Evolutionary conservation across 805 yeast species (phyloP).

Genomic region (Schizosaccharomyces japonicus): DNA sequence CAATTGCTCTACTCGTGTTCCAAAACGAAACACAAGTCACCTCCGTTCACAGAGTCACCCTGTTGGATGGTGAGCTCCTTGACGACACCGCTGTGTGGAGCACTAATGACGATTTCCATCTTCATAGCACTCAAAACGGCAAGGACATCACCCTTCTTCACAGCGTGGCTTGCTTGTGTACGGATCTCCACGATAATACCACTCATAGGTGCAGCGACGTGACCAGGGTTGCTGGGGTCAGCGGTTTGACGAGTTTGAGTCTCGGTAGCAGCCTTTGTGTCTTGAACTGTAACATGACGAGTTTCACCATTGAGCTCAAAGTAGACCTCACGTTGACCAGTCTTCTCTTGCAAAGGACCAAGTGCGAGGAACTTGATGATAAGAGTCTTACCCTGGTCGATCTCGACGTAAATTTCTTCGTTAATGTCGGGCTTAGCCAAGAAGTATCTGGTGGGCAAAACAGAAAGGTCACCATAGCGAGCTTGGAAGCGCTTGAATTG

Average conservation of each 20-base stretch:
- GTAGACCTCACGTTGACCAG: conserved; percentile 88
- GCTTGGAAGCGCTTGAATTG: conserved; percentile 51
- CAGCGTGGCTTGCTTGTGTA: conserved; percentile 64
- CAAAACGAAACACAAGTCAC: conserved; percentile 55
- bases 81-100: conserved; percentile 70
- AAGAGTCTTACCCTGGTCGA: conserved; percentile 84
- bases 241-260: conserved; percentile 77
- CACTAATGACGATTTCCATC: conserved; percentile 96
- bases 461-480: conserved; percentile 76
- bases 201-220: conserved; percentile 97
- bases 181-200: conserved; percentile 93
- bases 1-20: conserved; percentile 16
- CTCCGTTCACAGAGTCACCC: conserved; percentile 89
- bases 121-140: conserved; percentile 94
- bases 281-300: conserved; percentile 83
- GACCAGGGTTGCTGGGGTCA: conserved; percentile 61
- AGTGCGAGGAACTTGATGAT: conserved; percentile 79
- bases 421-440: conserved; percentile 67
- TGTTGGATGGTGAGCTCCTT: conserved; percentile 56
- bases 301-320: conserved; percentile 96
- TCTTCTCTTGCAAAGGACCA: conserved; percentile 62
- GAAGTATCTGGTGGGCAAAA: conserved; percentile 79
- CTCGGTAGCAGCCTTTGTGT: conserved; percentile 67
- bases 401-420: conserved; percentile 70
- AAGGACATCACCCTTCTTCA: conserved; percentile 87